Evolutionary conservation across 208 protist genomes (phyloP).

Genomic region (Vickermania ingenoplastis): DNA sequence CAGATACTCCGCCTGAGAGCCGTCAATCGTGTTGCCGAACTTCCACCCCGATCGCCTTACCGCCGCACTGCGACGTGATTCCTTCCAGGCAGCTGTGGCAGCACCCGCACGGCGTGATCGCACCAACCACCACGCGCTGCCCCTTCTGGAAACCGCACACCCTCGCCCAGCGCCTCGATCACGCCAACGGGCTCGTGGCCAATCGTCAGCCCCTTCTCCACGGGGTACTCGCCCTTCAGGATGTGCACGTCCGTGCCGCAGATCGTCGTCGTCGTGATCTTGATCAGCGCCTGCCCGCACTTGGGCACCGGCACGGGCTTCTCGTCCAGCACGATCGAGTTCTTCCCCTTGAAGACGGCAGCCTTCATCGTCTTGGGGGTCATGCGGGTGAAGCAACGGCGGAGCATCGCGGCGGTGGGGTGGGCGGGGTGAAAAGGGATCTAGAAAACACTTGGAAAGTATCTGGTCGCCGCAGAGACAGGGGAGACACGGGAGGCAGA

Average conservation of each 20-base stretch:
- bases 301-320: slow-evolving; percentile 19
- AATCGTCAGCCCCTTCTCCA: slow-evolving; percentile 14
- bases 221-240: slow-evolving; percentile 17
- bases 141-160: slow-evolving; percentile 16
- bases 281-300: slow-evolving; percentile 18
- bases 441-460: no score
- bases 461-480: no score
- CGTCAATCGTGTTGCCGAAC: slow-evolving; percentile 20
- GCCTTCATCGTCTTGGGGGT: slow-evolving; percentile 21
- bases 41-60: slow-evolving; percentile 8
- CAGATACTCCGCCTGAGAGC: slow-evolving; percentile 26
- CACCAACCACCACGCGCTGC: slow-evolving; percentile 16
- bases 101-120: slow-evolving; percentile 19
- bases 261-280: slow-evolving; percentile 31
- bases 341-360: slow-evolving; percentile 21
- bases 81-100: slow-evolving; percentile 19
- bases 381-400: slow-evolving; percentile 2
- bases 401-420: no score
- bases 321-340: slow-evolving; percentile 15
- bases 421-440: no score
- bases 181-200: slow-evolving; percentile 25
- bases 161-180: slow-evolving; percentile 17
- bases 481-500: no score
- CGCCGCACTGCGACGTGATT: slow-evolving; percentile 17
- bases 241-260: slow-evolving; percentile 26